phyloP scores from a whole-genome alignment of 805 yeast species.

The Candida krabiensis region DNA sequence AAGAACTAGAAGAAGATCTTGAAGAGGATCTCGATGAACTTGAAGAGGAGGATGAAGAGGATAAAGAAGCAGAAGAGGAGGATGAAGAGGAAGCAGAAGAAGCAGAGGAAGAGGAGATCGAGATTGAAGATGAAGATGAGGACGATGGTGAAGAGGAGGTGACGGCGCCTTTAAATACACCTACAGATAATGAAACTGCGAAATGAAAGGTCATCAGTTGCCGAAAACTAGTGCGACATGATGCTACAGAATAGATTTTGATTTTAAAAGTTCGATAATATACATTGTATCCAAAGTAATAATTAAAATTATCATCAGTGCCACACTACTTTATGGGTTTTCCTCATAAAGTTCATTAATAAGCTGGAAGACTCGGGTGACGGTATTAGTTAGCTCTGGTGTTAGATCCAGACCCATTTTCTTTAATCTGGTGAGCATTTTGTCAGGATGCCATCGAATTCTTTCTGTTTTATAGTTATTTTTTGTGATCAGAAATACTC shows the following conservation, averaged over 20 bases:
- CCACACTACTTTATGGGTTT: too few species aligned
- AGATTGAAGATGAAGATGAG: slow-evolving; percentile 31
- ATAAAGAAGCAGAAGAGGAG: slow-evolving; percentile 29
- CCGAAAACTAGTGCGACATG: slow-evolving; percentile 2
- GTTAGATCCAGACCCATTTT: slow-evolving; percentile 2
- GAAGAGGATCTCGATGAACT: slow-evolving; percentile 43
- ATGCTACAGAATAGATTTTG: background rate
- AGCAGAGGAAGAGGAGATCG: slow-evolving; percentile 29
- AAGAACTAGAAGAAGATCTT: slow-evolving; percentile 42
- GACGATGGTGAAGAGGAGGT: slow-evolving; percentile 20
- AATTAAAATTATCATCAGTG: too few species aligned
- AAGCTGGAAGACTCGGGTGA: slow-evolving; percentile 43
- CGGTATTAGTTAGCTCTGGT: slow-evolving; percentile 9
- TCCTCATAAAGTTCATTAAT: slow-evolving; percentile 41
- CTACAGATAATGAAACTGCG: slow-evolving; percentile 23
- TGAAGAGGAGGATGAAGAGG: slow-evolving; percentile 37
- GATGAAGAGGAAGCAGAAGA: slow-evolving; percentile 19
- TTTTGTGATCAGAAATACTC: slow-evolving; percentile 15
- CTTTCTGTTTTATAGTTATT: slow-evolving; percentile 46
- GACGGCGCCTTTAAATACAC: slow-evolving; percentile 27
- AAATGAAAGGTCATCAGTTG: slow-evolving; percentile 14
- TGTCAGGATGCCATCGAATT: slow-evolving; percentile 72
- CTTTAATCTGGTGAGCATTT: slow-evolving; percentile 38
- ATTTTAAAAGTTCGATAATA: background rate
- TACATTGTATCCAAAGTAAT: too few species aligned